phyloP scores from a whole-genome alignment of 1,139 yeast genomes.

The Fermentozyma sake region DNA sequence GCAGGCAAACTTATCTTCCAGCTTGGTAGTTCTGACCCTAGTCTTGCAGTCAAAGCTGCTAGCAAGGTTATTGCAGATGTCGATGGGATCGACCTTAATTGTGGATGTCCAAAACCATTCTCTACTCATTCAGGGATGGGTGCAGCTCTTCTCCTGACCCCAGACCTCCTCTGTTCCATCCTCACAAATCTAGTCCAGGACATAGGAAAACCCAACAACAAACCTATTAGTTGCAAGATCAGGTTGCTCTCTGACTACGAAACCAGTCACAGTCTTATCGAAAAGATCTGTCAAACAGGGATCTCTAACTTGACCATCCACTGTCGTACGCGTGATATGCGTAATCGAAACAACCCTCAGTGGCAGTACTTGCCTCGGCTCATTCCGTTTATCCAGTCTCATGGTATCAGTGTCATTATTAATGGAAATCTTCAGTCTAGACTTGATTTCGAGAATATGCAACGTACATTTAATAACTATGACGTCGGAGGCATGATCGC shows the following conservation, averaged over 20 bases:
- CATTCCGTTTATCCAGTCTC: conserved; percentile 55
- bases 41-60: conserved; percentile 85
- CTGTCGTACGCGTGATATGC: conserved; percentile 85
- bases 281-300: conserved; percentile 71
- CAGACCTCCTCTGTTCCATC: conserved; percentile 70
- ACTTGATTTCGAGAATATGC: conserved; percentile 52
- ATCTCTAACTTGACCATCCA: conserved; percentile 82
- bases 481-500: conserved; percentile 88
- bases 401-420: conserved; percentile 66
- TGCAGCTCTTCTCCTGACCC: conserved; percentile 80
- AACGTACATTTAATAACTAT: conserved; percentile 46
- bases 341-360: conserved; percentile 79
- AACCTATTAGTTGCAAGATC: conserved; percentile 88
- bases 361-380: conserved; percentile 63
- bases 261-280: conserved; percentile 60
- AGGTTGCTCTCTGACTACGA: conserved; percentile 59
- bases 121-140: conserved; percentile 96
- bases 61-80: conserved; percentile 76
- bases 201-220: conserved; percentile 72
- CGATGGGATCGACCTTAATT: conserved; percentile 87
- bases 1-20: conserved; percentile 71
- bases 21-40: conserved; percentile 82
- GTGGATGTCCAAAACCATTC: conserved; percentile 94
- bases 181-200: conserved; percentile 62
- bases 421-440: conserved; percentile 71